phyloP scores from a whole-genome alignment of 768 basidiomycete genomes.

The Tricholoma matsutake region DNA sequence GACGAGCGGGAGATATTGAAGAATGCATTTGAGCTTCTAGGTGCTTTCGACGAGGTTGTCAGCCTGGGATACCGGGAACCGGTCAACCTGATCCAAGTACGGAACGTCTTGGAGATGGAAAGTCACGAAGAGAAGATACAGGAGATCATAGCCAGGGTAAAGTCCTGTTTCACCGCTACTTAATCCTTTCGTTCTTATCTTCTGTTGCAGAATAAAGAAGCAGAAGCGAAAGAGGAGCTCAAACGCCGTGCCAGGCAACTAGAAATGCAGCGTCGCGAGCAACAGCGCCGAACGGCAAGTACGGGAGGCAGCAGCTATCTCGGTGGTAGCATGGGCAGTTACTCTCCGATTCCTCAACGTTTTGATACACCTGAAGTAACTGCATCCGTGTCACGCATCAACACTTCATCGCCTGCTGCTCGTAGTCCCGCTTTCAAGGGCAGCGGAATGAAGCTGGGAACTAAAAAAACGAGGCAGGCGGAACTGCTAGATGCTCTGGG shows the following conservation, averaged over 20 bases:
- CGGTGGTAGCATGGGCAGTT: constrained; percentile 67
- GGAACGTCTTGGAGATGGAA: constrained; percentile 83
- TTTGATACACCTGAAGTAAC: constrained; percentile 63
- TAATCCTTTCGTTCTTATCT: constrained; percentile 4
- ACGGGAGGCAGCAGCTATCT: constrained; percentile 55
- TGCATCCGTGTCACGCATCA: constrained; percentile 36
- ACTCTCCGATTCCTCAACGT: constrained; percentile 62
- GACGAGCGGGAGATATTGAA: constrained; percentile 88
- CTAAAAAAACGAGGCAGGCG: constrained; percentile 87
- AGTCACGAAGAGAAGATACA: constrained; percentile 94
- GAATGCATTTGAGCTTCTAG: constrained; percentile 89
- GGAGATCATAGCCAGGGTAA: constrained; percentile 92
- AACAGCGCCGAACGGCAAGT: constrained; percentile 70
- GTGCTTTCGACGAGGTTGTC: constrained; percentile 96
- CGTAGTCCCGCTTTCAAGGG: constrained; percentile 86
- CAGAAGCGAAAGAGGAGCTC: constrained; percentile 98
- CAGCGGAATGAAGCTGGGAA: constrained; percentile 93
- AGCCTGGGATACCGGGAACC: constrained; percentile 83
- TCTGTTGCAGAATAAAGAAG: constrained; percentile 84
- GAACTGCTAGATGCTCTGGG: constrained; percentile 88
- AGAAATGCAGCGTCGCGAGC: constrained; percentile 95
- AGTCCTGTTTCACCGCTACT: constrained; percentile 21
- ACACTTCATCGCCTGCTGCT: constrained; percentile 39
- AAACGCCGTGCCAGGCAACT: constrained; percentile 97
- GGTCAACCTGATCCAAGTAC: constrained; percentile 75